Conservation (phyloP, 192 early-diverging fungal species). For the Piromyces finnis region DNA sequence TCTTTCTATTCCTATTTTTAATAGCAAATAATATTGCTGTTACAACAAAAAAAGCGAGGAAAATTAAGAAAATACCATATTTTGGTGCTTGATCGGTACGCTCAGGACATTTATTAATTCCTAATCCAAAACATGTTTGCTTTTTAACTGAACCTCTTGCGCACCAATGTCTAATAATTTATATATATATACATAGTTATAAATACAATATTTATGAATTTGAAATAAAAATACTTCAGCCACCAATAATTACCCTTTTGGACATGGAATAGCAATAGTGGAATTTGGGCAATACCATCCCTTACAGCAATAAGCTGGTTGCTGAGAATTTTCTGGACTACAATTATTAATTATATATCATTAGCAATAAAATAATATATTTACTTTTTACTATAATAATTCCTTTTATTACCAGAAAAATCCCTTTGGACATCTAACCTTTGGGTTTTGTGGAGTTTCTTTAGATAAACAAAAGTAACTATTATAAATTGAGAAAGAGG, state of each 20-base stretch:
- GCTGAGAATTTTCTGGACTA: conserved; percentile 21
- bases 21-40: not conserved
- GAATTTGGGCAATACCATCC: conserved; percentile 31
- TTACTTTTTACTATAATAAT: no score
- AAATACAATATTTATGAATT: no score
- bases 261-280: not conserved
- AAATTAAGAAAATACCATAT: not conserved
- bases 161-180: not conserved
- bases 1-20: not conserved
- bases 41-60: not conserved
- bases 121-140: not conserved
- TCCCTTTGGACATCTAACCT: not conserved
- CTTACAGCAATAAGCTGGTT: conserved; percentile 38
- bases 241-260: not conserved
- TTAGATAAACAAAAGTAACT: not conserved
- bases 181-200: not conserved
- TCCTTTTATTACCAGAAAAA: not conserved
- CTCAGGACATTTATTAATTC: not conserved
- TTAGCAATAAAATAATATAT: no score
- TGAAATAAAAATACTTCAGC: no score
- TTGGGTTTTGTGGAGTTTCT: not conserved
- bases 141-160: not conserved
- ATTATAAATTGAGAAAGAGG: no score
- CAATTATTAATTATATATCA: no score
- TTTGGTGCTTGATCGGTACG: not conserved